Conservation (phyloP, 176 grass and related monocot species). For the Pharus latifolius region DNA sequence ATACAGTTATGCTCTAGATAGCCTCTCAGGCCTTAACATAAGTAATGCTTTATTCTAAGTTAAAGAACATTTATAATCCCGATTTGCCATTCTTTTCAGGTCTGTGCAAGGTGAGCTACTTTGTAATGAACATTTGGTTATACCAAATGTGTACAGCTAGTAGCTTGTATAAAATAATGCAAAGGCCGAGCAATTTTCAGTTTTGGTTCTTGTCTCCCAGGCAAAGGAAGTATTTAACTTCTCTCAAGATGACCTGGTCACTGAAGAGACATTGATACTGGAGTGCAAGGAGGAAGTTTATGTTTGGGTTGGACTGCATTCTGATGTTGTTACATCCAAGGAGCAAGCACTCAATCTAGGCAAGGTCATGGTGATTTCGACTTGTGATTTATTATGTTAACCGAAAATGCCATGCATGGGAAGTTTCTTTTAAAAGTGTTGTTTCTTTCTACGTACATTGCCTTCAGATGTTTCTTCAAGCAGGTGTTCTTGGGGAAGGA, state of each 20-base stretch:
- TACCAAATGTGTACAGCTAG: neutral
- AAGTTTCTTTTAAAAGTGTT: neutral
- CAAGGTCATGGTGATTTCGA: constrained; percentile 38
- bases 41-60: too few species aligned
- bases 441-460: neutral
- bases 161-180: neutral
- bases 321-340: constrained; percentile 36
- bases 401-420: neutral
- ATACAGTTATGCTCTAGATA: neutral
- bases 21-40: too few species aligned
- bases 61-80: constrained; percentile 13
- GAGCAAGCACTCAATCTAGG: constrained; percentile 43
- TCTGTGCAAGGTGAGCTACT: constrained; percentile 34
- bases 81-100: constrained; percentile 29
- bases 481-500: constrained; percentile 14
- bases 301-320: constrained; percentile 66
- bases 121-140: neutral
- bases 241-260: constrained; percentile 77
- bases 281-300: constrained; percentile 58
- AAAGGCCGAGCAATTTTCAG: neutral
- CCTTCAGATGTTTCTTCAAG: constrained; percentile 66
- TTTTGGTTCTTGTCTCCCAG: constrained; percentile 25
- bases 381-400: neutral
- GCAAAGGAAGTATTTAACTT: constrained; percentile 86
- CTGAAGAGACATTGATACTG: constrained; percentile 72